Conservation (phyloP, 345 rosid genomes). For the Eucalyptus regnans region DNA sequence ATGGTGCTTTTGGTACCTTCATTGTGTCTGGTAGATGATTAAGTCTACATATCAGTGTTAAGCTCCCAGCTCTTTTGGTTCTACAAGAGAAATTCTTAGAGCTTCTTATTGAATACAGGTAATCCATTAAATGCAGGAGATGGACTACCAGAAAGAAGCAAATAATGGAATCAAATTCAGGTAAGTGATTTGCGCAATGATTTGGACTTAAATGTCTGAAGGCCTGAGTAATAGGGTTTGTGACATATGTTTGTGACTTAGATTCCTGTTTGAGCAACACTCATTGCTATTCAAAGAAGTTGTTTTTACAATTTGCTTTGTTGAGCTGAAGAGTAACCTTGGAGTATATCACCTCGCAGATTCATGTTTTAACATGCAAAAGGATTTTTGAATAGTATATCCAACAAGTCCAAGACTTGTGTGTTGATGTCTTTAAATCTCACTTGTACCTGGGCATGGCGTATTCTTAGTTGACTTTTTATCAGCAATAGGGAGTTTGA, state of each 20-base stretch:
- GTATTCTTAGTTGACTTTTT: neutral
- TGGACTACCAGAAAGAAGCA: constrained; percentile 89
- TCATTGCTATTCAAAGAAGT: neutral
- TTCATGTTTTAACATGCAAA: neutral
- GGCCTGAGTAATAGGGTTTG: neutral
- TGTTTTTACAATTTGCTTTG: neutral
- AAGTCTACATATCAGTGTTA: neutral
- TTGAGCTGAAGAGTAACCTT: neutral
- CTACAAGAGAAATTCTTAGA: constrained; percentile 61
- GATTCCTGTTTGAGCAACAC: neutral
- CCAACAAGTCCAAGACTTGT: neutral
- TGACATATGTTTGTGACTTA: neutral
- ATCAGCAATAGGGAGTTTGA: neutral
- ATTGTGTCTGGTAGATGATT: neutral
- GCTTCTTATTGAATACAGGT: constrained; percentile 97
- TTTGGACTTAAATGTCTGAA: neutral
- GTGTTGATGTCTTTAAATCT: neutral
- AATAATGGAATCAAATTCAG: constrained; percentile 79
- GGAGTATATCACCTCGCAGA: neutral
- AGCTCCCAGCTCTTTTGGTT: neutral
- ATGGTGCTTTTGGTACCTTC: neutral
- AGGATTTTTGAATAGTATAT: neutral
- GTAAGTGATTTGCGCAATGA: constrained; percentile 18
- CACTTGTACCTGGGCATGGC: neutral
- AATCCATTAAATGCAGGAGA: constrained; percentile 99